Base-by-base conservation (phyloP, 805 yeast genomes). In the Crinitomyces ghanaensis region DNA sequence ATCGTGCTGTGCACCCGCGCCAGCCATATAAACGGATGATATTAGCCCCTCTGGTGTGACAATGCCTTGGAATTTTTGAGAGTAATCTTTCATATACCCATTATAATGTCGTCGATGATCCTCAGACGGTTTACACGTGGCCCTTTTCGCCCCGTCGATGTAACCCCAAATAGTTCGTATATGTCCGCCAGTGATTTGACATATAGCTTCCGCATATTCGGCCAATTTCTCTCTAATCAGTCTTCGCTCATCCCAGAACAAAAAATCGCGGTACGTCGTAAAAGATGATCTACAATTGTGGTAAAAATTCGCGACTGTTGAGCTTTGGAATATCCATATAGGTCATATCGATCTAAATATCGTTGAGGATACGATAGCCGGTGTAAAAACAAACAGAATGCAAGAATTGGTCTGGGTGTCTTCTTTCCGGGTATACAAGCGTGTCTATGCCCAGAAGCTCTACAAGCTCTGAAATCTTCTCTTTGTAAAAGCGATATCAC, bases 11-110 rank as follows among this genome's bases (percentile, higher is more conserved):
- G 28, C 9, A 8, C 28, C 28, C 9, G 9, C 18, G 9, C 14
- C 8, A 12, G 13, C 17, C 14, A 11, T 8, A 26, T 9, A 9
- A 11, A 26, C 9, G n/a, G 11, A 9, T 8, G 28, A 26, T n/a
- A 26, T 26, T 9, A 26, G 13, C 9, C 8, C 28, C 9, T 26
- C 28, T 11, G 28, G 28, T 8, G 28, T 26, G 9, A 26, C 28
- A 9, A 26, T 12, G 9, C 16, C 13, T 12, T 26, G 28, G 14
- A 11, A 26, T 15, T 26, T 26, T 26, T 11, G 8, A 12, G 17
- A 8, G 13, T 26, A 16, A 26, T 9, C 9, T 15, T 26, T 26
- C 14, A 11, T 26, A 26, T 26, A 16, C 8, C 28, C 28, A 26
- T 11, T 11, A 26, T n/a, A 26, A 9, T 8, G 13, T 11, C 16